A percentile compares a stretch with the other conserved stretches of the same genome.
Conservation (phyloP, 371 early-diverging fungal genomes). For the Actinomortierella ambigua region DNA sequence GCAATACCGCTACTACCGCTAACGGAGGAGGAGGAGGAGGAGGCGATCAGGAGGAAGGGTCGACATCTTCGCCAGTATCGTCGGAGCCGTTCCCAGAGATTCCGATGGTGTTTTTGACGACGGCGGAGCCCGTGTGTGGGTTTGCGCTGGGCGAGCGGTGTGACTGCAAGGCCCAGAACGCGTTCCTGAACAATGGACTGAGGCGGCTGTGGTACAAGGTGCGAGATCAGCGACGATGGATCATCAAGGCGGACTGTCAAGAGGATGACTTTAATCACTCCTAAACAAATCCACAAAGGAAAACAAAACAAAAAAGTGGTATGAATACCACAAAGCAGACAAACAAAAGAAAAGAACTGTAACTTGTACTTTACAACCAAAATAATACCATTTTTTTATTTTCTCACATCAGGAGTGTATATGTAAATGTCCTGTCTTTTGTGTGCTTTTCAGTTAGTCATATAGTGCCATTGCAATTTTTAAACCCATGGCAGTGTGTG, state of each 20-base stretch:
- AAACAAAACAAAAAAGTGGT: no score
- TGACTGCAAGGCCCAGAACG: conserved; percentile 32
- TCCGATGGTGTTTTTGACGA: conserved; percentile 38
- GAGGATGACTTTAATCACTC: conserved; percentile 10
- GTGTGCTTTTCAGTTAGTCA: no score
- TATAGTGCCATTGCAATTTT: no score
- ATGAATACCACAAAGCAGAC: no score
- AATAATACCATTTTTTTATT: no score
- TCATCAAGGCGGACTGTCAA: conserved; percentile 24
- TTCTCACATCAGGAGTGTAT: no score
- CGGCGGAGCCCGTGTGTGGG: conserved; percentile 33
- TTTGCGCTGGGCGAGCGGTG: conserved; percentile 35
- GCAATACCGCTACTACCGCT: neutral
- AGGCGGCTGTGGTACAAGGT: conserved; percentile 43
- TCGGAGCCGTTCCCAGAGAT: conserved; percentile 6
- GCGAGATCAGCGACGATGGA: conserved; percentile 31
- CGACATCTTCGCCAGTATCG: neutral
- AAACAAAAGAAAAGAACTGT: no score
- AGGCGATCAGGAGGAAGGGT: neutral
- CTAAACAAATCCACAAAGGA: no score
- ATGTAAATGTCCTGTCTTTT: no score
- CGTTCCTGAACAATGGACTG: conserved; percentile 33
- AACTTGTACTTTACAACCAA: no score
- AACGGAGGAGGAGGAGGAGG: neutral
- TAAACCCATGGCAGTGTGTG: no score